Evolutionary conservation across 2,329 filamentous ascomycete species (phyloP).

Genomic region (Fusarium cicatricum): DNA sequence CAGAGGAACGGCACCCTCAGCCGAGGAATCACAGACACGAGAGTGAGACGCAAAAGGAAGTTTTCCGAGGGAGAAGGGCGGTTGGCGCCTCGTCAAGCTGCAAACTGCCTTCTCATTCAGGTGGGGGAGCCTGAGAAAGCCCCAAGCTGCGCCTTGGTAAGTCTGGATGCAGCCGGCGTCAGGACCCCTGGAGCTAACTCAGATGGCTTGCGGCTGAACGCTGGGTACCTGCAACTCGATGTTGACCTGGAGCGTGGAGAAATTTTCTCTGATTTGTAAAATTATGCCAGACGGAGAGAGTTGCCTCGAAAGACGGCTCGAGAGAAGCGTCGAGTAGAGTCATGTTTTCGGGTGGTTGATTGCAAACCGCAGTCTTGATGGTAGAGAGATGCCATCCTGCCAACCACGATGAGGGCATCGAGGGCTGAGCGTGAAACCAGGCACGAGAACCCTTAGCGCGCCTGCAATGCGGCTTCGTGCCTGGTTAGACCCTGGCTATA

Average conservation of each 20-base stretch:
- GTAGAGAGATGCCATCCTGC: background rate
- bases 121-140: slow-evolving; percentile 20
- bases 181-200: slow-evolving; percentile 39
- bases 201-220: slow-evolving; percentile 32
- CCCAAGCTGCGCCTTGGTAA: slow-evolving; percentile 24
- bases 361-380: too few species aligned
- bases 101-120: slow-evolving; percentile 21
- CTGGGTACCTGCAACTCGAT: slow-evolving; percentile 16
- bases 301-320: too few species aligned
- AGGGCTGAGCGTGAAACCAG: background rate
- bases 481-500: slow-evolving; percentile 1
- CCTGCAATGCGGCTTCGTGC: background rate
- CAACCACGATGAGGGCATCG: background rate
- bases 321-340: too few species aligned
- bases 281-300: background rate
- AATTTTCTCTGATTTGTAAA: background rate
- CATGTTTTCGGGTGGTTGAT: too few species aligned
- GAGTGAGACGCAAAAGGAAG: slow-evolving; percentile 10
- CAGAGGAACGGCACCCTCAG: slow-evolving; percentile 9
- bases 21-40: slow-evolving; percentile 4
- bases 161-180: slow-evolving; percentile 28
- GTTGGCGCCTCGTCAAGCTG: slow-evolving; percentile 6
- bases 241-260: slow-evolving; percentile 9
- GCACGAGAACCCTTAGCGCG: slow-evolving; percentile 1
- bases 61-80: slow-evolving; percentile 10